phyloP scores from a whole-genome alignment of 2,329 filamentous ascomycete genomes.

The Ceratocystis albifundus region DNA sequence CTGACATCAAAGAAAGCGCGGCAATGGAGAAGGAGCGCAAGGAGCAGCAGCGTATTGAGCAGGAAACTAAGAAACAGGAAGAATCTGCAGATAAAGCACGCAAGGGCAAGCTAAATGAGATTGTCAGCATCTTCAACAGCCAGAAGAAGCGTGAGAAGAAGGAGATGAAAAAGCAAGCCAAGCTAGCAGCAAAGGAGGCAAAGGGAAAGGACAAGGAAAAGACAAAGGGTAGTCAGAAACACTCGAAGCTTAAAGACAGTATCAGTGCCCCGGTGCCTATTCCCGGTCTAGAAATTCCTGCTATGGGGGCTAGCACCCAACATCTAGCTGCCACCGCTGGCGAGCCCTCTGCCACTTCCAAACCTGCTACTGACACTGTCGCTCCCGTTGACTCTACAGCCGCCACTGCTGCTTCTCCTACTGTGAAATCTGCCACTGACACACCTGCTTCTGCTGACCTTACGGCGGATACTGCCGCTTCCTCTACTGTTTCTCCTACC shows the following conservation, averaged over 20 bases:
- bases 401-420: background rate
- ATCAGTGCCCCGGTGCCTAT: conserved; percentile 4
- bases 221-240: conserved; percentile 24
- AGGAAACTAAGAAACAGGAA: conserved; percentile 64
- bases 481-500: background rate
- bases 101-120: conserved; percentile 51
- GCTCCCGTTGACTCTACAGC: background rate
- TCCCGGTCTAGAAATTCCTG: background rate
- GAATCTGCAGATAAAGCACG: conserved; percentile 63
- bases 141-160: conserved; percentile 52
- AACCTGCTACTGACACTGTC: background rate
- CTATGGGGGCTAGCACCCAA: background rate
- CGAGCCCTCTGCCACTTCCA: background rate
- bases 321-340: background rate
- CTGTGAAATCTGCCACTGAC: background rate
- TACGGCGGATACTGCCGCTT: background rate
- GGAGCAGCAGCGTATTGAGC: conserved; percentile 66
- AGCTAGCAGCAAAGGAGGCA: conserved; percentile 36
- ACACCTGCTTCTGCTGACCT: background rate
- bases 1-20: conserved; percentile 18
- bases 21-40: conserved; percentile 38
- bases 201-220: conserved; percentile 27
- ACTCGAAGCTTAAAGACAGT: conserved; percentile 23
- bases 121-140: conserved; percentile 48
- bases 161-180: conserved; percentile 43